These are phyloP conservation scores for Magnaporthiopsis incrustans DNA, from an alignment of 2,329 filamentous ascomycete genomes.

Conservation along the genomic window DNA sequence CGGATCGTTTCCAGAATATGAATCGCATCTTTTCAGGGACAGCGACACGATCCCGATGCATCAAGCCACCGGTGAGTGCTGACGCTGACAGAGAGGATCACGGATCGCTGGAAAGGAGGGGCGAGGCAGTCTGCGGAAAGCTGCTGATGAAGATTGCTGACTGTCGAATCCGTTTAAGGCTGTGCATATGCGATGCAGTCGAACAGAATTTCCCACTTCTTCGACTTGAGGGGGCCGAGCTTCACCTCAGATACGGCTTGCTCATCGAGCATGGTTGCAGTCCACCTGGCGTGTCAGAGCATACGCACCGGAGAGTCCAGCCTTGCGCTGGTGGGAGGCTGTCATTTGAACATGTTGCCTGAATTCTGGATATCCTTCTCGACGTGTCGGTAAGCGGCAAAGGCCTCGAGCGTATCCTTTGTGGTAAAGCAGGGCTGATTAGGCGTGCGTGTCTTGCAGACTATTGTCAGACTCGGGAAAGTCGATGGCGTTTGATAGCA, in stretches of 20 bases:
- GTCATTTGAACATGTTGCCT: constrained; percentile 38
- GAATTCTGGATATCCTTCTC: constrained; percentile 39
- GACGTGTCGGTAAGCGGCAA: constrained; percentile 30
- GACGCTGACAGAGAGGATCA: too few species aligned
- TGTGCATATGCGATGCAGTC: constrained; percentile 44
- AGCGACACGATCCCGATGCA: constrained; percentile 41
- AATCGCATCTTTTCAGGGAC: constrained; percentile 35
- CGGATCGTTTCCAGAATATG: constrained; percentile 39
- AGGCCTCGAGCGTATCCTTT: constrained; percentile 18
- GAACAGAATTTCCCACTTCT: constrained; percentile 47
- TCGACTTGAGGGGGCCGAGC: constrained; percentile 44
- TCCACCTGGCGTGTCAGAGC: constrained; percentile 42
- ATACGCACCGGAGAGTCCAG: constrained; percentile 37
- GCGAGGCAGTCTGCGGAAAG: neutral
- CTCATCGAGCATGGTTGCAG: constrained; percentile 40
- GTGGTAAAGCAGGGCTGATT: constrained; percentile 11
- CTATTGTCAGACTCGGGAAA: constrained; percentile 43
- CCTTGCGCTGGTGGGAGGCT: constrained; percentile 38
- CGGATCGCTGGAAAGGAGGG: neutral
- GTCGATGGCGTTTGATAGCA: constrained; percentile 42
- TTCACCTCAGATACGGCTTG: constrained; percentile 46
- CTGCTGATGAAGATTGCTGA: neutral
- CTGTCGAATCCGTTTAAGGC: constrained; percentile 19
- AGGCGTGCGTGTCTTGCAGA: constrained; percentile 15
- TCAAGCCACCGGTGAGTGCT: constrained; percentile 37